Evolutionary conservation across 345 rosid species (phyloP).

Genomic region (Citrus reticulata): DNA sequence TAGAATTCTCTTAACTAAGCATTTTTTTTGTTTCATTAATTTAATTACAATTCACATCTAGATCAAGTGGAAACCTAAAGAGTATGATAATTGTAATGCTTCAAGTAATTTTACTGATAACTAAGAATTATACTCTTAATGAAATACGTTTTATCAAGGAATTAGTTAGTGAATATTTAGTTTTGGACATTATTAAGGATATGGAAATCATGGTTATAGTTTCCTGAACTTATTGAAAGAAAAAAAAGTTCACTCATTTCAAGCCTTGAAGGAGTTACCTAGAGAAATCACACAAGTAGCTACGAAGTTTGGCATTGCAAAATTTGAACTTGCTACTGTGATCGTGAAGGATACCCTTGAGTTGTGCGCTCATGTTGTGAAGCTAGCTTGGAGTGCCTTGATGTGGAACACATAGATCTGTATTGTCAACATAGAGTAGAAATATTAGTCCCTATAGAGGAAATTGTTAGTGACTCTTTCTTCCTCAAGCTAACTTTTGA

Average conservation of each 20-base stretch:
- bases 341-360: constrained; percentile 17
- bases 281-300: too few species aligned
- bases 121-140: too few species aligned
- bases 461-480: constrained; percentile 19
- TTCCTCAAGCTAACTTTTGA: neutral
- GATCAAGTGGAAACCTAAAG: too few species aligned
- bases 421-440: constrained; percentile 30
- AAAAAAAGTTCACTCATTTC: too few species aligned
- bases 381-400: constrained; percentile 32
- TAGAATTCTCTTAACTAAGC: neutral
- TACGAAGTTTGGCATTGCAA: neutral
- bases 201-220: too few species aligned
- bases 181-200: too few species aligned
- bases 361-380: constrained; percentile 24
- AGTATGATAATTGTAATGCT: neutral
- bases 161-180: too few species aligned
- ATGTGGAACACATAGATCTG: constrained; percentile 34
- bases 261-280: too few species aligned
- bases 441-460: constrained; percentile 26
- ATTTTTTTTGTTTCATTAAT: too few species aligned
- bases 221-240: too few species aligned
- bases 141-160: too few species aligned
- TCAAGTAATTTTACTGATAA: neutral
- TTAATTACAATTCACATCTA: too few species aligned
- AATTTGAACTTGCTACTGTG: neutral